Percentiles rank a stretch among this genome's conserved stretches.
phyloP scores from a whole-genome alignment of 2,329 filamentous ascomycete species.

The Gliomastix tumulicola region DNA sequence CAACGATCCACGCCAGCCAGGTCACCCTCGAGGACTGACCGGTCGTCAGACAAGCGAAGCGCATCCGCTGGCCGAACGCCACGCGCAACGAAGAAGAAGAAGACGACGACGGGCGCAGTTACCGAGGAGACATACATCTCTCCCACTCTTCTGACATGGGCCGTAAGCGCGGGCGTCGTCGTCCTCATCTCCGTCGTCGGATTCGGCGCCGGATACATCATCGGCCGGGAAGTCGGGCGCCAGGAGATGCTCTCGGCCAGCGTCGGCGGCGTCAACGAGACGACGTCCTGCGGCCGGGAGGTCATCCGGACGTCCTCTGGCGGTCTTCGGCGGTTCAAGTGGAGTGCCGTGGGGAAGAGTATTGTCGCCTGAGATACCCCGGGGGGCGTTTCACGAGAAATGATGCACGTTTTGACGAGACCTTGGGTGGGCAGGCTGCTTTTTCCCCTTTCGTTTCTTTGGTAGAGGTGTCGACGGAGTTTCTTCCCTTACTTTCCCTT shows the following conservation, averaged over 20 bases:
- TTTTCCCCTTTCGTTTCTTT: no score
- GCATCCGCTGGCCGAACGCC: slow-evolving; percentile 29
- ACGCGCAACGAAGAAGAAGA: slow-evolving; percentile 54
- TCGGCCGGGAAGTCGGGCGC: slow-evolving; percentile 58
- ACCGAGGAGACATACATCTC: slow-evolving; percentile 41
- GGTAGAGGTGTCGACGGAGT: no score
- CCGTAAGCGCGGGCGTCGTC: slow-evolving; percentile 59
- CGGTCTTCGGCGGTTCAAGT: slow-evolving; percentile 45
- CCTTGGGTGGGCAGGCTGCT: no score
- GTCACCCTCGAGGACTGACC: slow-evolving; percentile 16
- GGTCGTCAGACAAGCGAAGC: slow-evolving; percentile 34
- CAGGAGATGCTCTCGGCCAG: slow-evolving; percentile 46
- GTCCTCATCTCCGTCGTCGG: slow-evolving; percentile 62
- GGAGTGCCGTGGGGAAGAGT: slow-evolving; percentile 45
- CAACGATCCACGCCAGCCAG: slow-evolving; percentile 19
- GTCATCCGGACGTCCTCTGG: slow-evolving; percentile 43
- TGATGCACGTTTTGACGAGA: no score
- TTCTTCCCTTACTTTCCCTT: no score
- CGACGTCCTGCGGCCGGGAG: slow-evolving; percentile 44
- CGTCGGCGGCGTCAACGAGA: slow-evolving; percentile 33
- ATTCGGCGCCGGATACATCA: slow-evolving; percentile 62
- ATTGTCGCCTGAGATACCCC: slow-evolving; percentile 28
- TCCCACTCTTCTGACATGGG: slow-evolving; percentile 57
- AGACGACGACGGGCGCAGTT: slow-evolving; percentile 22
- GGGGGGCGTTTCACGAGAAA: no score